Conservation (phyloP, 352 stramenopile species). For the Phytopythium boreale region DNA sequence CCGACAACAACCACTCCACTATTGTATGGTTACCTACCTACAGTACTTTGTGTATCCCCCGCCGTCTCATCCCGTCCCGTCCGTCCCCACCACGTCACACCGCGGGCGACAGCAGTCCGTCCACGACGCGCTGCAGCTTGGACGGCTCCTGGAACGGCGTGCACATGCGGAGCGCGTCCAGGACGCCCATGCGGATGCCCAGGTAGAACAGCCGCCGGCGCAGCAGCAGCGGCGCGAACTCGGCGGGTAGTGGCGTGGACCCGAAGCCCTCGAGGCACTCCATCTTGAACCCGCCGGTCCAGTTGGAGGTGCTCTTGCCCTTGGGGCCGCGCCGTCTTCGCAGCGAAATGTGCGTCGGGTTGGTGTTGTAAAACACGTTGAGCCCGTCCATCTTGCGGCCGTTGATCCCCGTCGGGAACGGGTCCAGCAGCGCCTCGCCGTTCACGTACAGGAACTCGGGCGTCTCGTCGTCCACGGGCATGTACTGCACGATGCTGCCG, state of each 20-base stretch:
- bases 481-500: conserved; percentile 53
- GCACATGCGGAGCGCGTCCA: conserved; percentile 23
- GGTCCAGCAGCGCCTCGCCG: conserved; percentile 34
- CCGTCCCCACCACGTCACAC: too few relatives aligned
- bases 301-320: conserved; percentile 16
- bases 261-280: conserved; percentile 51
- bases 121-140: background rate
- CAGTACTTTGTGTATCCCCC: too few relatives aligned
- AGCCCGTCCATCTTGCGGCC: conserved; percentile 20
- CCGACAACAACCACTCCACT: too few relatives aligned
- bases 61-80: too few relatives aligned
- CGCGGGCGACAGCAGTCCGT: background rate
- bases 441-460: too few relatives aligned
- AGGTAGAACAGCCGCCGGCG: conserved; percentile 42
- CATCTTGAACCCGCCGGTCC: conserved; percentile 20
- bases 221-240: conserved; percentile 31
- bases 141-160: conserved; percentile 11
- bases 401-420: conserved; percentile 20
- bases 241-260: conserved; percentile 28
- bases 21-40: too few relatives aligned
- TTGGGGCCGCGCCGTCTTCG: conserved; percentile 24
- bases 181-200: conserved; percentile 25
- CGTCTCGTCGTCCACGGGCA: conserved; percentile 26
- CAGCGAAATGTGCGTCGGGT: conserved; percentile 37
- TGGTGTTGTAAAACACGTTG: conserved; percentile 48